Conservation (phyloP, 2,329 filamentous ascomycete species). For the Fusarium bulbicola region DNA sequence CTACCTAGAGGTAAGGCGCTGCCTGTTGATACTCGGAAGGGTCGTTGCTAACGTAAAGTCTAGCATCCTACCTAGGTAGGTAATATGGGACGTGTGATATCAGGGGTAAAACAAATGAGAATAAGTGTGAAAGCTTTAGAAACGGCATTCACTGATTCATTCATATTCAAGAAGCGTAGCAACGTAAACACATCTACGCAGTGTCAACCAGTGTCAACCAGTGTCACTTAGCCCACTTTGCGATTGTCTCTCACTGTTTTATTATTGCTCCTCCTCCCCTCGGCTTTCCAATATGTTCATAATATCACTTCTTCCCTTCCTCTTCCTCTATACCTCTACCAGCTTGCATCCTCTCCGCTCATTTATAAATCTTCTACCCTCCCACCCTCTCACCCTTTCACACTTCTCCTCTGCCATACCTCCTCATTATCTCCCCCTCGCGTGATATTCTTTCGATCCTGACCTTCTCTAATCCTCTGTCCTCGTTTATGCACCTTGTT, state of each 20-base stretch:
- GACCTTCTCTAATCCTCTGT: background rate
- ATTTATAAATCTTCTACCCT: background rate
- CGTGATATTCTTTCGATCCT: background rate
- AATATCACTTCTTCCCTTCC: background rate
- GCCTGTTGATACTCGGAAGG: background rate
- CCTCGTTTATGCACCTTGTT: background rate
- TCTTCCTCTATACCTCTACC: background rate
- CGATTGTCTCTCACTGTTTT: background rate
- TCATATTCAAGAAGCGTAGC: background rate
- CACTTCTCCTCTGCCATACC: background rate
- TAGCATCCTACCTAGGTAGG: background rate
- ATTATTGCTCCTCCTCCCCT: background rate
- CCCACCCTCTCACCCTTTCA: background rate
- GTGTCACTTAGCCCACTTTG: too few relatives aligned
- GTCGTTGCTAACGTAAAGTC: background rate
- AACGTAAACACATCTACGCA: background rate
- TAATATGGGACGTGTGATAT: background rate
- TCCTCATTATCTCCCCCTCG: fast-evolving
- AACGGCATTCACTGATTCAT: background rate
- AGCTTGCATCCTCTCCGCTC: background rate
- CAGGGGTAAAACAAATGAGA: background rate
- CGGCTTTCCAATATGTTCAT: background rate
- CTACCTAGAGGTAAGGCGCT: background rate
- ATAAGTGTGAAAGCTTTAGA: background rate
- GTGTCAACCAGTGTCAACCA: too few relatives aligned